Percentiles rank a stretch among this genome's conserved stretches.
phyloP scores from a whole-genome alignment of 345 rosid species.

The Jatropha curcas region DNA sequence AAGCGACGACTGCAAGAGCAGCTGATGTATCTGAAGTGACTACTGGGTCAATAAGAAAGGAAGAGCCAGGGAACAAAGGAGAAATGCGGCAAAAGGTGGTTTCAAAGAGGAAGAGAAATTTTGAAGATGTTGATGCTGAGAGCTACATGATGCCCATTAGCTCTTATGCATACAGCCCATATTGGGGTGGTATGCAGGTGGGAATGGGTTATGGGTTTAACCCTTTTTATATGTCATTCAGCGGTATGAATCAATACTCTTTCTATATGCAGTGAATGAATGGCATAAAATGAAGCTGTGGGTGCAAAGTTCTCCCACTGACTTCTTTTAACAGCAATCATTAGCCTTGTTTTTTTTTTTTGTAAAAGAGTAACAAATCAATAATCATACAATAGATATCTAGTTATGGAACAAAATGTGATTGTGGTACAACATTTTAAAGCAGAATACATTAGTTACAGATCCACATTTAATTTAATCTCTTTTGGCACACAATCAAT shows the following conservation, averaged over 20 bases:
- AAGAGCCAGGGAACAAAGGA: slow-evolving; percentile 5
- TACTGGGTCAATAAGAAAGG: neutral
- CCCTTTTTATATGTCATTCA: no score
- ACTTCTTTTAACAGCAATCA: no score
- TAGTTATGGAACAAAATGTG: no score
- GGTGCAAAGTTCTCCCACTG: neutral
- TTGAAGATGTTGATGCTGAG: slow-evolving; percentile 57
- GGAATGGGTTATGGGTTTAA: slow-evolving; percentile 56
- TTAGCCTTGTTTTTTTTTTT: no score
- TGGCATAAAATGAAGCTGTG: neutral
- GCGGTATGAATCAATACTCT: no score
- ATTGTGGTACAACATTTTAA: no score
- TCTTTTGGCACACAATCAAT: no score
- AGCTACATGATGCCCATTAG: slow-evolving; percentile 80
- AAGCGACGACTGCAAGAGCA: slow-evolving; percentile 40
- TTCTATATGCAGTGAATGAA: no score
- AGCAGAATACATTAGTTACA: no score
- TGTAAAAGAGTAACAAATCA: no score
- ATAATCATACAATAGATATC: no score
- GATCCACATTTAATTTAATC: no score
- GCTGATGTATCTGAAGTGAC: slow-evolving; percentile 29
- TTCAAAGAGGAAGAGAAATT: slow-evolving; percentile 65
- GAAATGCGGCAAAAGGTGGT: slow-evolving; percentile 32
- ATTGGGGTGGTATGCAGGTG: slow-evolving; percentile 71
- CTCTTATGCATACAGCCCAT: slow-evolving; percentile 61